Evolutionary conservation across 139 green algal genomes (phyloP).

Genomic region (Chlorokybus atmophyticus): DNA sequence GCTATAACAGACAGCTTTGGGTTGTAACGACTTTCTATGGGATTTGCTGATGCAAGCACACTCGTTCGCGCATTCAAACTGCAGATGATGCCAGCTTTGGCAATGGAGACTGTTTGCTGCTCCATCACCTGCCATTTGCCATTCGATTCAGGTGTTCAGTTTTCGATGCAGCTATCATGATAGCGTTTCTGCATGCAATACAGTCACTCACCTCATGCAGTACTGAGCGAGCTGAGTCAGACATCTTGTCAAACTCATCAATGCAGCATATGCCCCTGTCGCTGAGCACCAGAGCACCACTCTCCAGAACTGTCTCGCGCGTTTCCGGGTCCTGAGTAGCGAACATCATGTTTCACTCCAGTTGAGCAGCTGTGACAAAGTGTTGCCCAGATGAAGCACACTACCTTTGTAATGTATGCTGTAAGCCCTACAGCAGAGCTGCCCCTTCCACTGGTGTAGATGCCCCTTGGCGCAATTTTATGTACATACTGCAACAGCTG

Average conservation of each 20-base stretch:
- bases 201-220: slow-evolving; percentile 51
- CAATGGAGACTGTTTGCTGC: slow-evolving; percentile 95
- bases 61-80: slow-evolving; percentile 91
- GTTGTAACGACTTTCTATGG: slow-evolving; percentile 70
- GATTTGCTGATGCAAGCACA: slow-evolving; percentile 65
- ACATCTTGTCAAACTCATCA: slow-evolving; percentile 99
- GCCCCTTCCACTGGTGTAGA: slow-evolving; percentile 88
- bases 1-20: slow-evolving; percentile 71
- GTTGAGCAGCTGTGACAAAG: no score
- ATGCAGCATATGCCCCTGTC: slow-evolving; percentile 95
- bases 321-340: slow-evolving; percentile 83
- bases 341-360: no score
- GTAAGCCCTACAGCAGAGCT: slow-evolving; percentile 87
- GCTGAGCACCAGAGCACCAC: slow-evolving; percentile 81
- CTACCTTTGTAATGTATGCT: slow-evolving; percentile 86
- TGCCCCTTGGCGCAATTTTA: slow-evolving; percentile 81
- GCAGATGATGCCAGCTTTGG: slow-evolving; percentile 96
- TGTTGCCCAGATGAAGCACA: no score
- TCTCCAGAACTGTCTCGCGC: slow-evolving; percentile 89
- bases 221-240: slow-evolving; percentile 75
- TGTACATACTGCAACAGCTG: slow-evolving; percentile 92
- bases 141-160: no score
- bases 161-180: no score
- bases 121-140: slow-evolving; percentile 77
- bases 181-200: no score